These are phyloP conservation scores for Salvia rosmarinus DNA, from an alignment of 257 asterid genomes.

Conservation along the genomic window DNA sequence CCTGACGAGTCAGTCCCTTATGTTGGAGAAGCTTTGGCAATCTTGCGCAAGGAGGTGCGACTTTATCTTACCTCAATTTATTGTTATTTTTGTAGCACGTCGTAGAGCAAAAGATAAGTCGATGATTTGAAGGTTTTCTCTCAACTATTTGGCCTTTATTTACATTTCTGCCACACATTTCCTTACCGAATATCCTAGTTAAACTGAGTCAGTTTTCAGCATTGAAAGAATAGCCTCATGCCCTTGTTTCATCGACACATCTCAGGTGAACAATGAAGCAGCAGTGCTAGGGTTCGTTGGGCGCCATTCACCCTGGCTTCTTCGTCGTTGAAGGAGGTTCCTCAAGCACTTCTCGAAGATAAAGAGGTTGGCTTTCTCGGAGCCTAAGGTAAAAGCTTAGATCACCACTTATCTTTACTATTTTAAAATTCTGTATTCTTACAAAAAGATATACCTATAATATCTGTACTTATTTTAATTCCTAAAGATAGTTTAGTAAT, in stretches of 20 bases:
- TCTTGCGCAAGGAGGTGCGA: conserved; percentile 88
- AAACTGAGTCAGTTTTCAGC: too few relatives aligned
- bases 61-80: conserved; percentile 8
- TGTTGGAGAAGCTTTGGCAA: conserved; percentile 91
- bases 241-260: conserved; percentile 26
- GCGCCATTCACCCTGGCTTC: conserved; percentile 99
- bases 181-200: neutral
- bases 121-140: neutral
- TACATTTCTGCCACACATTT: conserved; percentile 13
- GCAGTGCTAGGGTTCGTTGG: conserved; percentile 97
- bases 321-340: conserved; percentile 97
- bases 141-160: conserved; percentile 7
- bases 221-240: neutral
- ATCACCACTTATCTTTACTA: neutral
- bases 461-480: neutral
- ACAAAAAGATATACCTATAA: neutral
- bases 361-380: conserved; percentile 85
- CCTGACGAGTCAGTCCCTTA: conserved; percentile 95
- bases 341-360: conserved; percentile 95
- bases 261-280: conserved; percentile 89
- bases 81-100: neutral
- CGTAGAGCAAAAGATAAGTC: neutral
- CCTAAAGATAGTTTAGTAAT: neutral
- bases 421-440: neutral
- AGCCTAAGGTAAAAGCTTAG: conserved; percentile 73